These are phyloP conservation scores for Gaeumannomyces tritici DNA, from an alignment of 2,329 filamentous ascomycete species.

Conservation along the genomic window DNA sequence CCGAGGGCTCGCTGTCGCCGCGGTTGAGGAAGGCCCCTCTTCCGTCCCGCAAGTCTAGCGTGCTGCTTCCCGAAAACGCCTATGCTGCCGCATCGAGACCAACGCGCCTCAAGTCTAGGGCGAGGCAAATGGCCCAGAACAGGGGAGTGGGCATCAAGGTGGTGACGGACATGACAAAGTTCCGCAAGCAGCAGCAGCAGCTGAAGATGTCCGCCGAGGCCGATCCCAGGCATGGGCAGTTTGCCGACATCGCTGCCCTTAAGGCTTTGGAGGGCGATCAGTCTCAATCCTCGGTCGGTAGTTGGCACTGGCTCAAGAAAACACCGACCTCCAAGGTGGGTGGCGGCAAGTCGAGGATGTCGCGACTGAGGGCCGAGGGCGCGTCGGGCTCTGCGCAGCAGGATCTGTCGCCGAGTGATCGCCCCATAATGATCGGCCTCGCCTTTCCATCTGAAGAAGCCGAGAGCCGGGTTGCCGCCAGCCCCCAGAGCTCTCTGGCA, in stretches of 20 bases:
- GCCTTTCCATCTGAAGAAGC: slow-evolving; percentile 47
- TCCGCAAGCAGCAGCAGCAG: slow-evolving; percentile 31
- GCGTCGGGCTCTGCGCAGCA: slow-evolving; percentile 13
- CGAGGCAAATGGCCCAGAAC: slow-evolving; percentile 51
- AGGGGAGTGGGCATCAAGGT: slow-evolving; percentile 55
- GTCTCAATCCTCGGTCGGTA: slow-evolving; percentile 42
- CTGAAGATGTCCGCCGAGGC: slow-evolving; percentile 15
- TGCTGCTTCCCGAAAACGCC: slow-evolving; percentile 17
- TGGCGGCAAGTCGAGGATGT: slow-evolving; percentile 14
- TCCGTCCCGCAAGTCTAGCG: slow-evolving; percentile 4
- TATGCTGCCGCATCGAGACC: slow-evolving; percentile 27
- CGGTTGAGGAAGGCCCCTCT: slow-evolving; percentile 1
- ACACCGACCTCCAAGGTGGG: slow-evolving; percentile 22
- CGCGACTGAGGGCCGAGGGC: slow-evolving; percentile 13
- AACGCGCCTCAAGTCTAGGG: slow-evolving; percentile 44
- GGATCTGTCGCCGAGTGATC: slow-evolving; percentile 57
- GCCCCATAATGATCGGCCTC: slow-evolving; percentile 66
- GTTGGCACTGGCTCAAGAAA: slow-evolving; percentile 44
- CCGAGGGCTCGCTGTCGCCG: slow-evolving; percentile 4
- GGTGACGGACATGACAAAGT: slow-evolving; percentile 57
- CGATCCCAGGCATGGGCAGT: slow-evolving; percentile 28
- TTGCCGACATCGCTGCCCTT: slow-evolving; percentile 50
- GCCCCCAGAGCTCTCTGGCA: slow-evolving; percentile 35
- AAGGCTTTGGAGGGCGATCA: slow-evolving; percentile 49
- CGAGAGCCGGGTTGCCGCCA: slow-evolving; percentile 22